Evolutionary conservation across 495 filamentous ascomycete genomes (phyloP), one percentile per base, ranked within the genome.

Genomic region (Penicillium parvum): DNA sequence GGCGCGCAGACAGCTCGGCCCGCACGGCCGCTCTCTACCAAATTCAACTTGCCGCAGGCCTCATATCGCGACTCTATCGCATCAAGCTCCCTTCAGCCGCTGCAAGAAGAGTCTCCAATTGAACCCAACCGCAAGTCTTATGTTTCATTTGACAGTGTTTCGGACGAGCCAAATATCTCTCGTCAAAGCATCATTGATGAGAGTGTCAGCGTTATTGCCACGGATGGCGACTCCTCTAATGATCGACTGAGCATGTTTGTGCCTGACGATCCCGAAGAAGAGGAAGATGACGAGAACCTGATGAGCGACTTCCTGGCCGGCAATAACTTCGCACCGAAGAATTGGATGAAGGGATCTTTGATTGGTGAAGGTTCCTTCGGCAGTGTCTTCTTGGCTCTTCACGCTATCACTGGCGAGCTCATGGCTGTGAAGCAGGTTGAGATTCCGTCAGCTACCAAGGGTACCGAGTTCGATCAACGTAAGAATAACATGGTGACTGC

Each of bases 381-480:
- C 55, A 90, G 87, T 52, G 92, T 99, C 36, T 99, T 90, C 69
- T 74, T 99, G 27, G 94, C 92, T 40, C 75, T 99, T n/a, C 95
- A 97, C 57, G 84, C 92, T 40, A 84, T 99, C 41, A 99, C 94
- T 18, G 92, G 90, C 54, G 94, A 96, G 61, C 83, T 99, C 28
- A 90, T 99, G 74, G 92, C 92, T 28, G 92, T 99, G 26, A 99
- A 99, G 71, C 92, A 97, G 66, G 92, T 99, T 42, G 92, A 99
- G 60, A 79, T 95, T 34, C 91, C 92, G 4, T 84, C 85, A 1
- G 81, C 82, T 19, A 82, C 81, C 25, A 82, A 88, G 44, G 88
- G 83, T 47, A 85, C 81, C 33, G 79, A 82, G 55, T 85, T 82
- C 42, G 92, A 96, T 58, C 80, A 88, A 38, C 82, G 87, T 52